phyloP scores from a whole-genome alignment of 768 basidiomycete genomes.

The Polyporus arcularius region DNA sequence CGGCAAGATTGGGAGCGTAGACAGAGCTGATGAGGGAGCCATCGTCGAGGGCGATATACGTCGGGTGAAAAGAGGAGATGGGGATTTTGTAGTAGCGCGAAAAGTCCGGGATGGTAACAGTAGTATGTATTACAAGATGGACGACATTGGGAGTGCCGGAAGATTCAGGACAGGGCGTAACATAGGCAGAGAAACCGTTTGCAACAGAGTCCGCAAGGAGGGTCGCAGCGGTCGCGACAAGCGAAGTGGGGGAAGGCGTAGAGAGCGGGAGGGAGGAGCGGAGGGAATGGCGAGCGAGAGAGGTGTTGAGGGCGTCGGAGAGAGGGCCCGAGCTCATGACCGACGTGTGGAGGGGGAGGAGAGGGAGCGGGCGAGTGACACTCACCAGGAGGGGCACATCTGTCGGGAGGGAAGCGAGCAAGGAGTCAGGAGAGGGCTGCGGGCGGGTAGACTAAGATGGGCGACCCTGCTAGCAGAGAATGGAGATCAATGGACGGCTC shows the following conservation, averaged over 20 bases:
- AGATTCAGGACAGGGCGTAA: constrained; percentile 6
- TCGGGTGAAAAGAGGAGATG: constrained; percentile 48
- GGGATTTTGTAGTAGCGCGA: constrained; percentile 43
- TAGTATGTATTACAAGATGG: constrained; percentile 51
- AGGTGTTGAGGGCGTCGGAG: neutral
- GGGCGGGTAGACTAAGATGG: neutral
- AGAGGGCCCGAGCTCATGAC: constrained; percentile 3
- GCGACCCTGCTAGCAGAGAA: neutral
- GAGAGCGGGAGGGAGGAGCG: neutral
- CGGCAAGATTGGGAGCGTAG: constrained; percentile 43
- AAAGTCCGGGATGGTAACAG: constrained; percentile 51
- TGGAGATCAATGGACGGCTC: neutral
- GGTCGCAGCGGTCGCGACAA: constrained; percentile 16
- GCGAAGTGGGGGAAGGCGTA: constrained; percentile 19
- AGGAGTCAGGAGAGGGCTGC: neutral
- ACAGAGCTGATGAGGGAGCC: constrained; percentile 59
- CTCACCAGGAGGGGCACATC: constrained; percentile 19
- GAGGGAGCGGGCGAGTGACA: neutral
- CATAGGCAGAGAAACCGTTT: neutral
- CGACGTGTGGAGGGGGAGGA: neutral
- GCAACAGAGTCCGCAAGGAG: neutral
- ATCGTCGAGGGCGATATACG: constrained; percentile 42
- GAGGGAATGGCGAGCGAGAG: neutral
- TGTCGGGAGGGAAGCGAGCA: neutral
- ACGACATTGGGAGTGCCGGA: constrained; percentile 39